Evolutionary conservation across 2,329 filamentous ascomycete genomes (phyloP).

Genomic region (Dactylellina haptotyla): DNA sequence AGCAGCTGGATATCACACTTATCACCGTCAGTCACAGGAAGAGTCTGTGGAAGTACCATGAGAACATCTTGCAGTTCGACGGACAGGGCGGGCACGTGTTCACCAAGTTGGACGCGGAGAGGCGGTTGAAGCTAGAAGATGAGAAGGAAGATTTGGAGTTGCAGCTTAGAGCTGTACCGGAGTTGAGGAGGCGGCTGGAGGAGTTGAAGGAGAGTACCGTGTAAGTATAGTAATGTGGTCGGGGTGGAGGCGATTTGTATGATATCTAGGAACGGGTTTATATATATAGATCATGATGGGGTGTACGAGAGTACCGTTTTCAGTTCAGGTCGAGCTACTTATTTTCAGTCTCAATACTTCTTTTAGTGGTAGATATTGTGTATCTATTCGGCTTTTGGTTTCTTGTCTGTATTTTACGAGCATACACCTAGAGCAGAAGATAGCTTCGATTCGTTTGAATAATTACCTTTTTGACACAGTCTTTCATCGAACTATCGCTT

Average conservation of each 20-base stretch:
- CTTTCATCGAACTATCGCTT: too few relatives aligned
- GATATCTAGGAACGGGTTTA: background rate
- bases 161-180: constrained; percentile 83
- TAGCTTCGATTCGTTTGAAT: background rate
- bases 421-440: background rate
- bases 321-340: too few relatives aligned
- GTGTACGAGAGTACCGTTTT: background rate
- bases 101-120: constrained; percentile 86
- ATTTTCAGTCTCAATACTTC: too few relatives aligned
- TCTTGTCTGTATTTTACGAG: background rate
- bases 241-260: background rate
- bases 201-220: constrained; percentile 74
- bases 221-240: background rate
- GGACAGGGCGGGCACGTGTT: constrained; percentile 93
- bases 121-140: constrained; percentile 85
- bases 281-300: background rate
- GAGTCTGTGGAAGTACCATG: constrained; percentile 96
- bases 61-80: constrained; percentile 93
- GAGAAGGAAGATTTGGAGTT: constrained; percentile 95
- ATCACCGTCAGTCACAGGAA: constrained; percentile 95
- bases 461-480: background rate
- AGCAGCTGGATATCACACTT: constrained; percentile 87
- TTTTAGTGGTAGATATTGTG: background rate
- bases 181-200: constrained; percentile 83
- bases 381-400: background rate